phyloP scores from a whole-genome alignment of 805 yeast species.

The Peterozyma toletana region DNA sequence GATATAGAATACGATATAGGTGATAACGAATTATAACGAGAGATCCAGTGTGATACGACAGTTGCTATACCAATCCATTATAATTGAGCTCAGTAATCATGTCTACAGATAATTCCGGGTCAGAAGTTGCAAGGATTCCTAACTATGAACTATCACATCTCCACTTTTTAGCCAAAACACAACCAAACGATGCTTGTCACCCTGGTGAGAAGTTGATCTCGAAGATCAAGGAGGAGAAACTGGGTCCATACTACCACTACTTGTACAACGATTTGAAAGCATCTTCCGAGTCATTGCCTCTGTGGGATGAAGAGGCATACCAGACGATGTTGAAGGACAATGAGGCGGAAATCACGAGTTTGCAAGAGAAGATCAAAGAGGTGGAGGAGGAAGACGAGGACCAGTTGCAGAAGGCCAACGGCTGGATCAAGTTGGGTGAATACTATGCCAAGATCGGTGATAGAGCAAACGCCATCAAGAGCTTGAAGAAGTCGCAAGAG shows the following conservation, averaged over 20 bases:
- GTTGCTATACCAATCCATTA: no score
- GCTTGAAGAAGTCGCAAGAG: conserved; percentile 67
- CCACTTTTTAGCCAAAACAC: conserved; percentile 53
- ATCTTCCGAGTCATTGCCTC: conserved; percentile 24
- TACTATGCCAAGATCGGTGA: conserved; percentile 85
- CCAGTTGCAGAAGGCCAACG: conserved; percentile 71
- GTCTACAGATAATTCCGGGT: conserved; percentile 30
- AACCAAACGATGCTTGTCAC: conserved; percentile 24
- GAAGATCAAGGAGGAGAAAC: conserved; percentile 49
- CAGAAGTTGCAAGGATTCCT: conserved; percentile 60
- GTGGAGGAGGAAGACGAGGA: conserved; percentile 74
- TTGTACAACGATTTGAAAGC: conserved; percentile 40
- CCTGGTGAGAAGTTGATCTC: conserved; percentile 41
- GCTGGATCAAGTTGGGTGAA: conserved; percentile 78
- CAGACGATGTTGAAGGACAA: conserved; percentile 44
- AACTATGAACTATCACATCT: conserved; percentile 77
- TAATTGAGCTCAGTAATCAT: conserved; percentile 2
- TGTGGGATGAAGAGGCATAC: conserved; percentile 57
- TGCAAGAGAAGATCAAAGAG: conserved; percentile 44
- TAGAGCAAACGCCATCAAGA: conserved; percentile 55
- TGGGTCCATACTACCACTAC: conserved; percentile 81
- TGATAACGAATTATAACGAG: no score
- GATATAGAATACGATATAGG: no score
- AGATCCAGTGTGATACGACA: no score
- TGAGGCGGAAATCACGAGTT: conserved; percentile 43